Percentiles rank a stretch among this genome's conserved stretches.
phyloP scores from a whole-genome alignment of 257 asterid species.

The Craterostigma plantagineum region DNA sequence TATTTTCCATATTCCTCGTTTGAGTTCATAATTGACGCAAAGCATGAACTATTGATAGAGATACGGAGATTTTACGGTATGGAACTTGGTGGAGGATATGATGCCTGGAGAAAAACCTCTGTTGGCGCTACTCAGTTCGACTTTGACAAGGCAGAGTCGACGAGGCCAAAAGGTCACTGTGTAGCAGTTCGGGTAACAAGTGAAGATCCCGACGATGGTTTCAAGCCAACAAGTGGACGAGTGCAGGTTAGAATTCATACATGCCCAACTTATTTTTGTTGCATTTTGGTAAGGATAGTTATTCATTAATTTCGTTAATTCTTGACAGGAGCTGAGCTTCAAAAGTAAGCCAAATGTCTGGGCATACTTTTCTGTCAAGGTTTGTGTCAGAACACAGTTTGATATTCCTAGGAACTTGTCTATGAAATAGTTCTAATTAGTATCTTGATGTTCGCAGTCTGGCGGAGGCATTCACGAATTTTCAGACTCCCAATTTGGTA shows the following conservation, averaged over 20 bases:
- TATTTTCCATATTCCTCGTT: constrained; percentile 4
- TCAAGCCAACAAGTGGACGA: constrained; percentile 98
- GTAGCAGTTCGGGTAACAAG: constrained; percentile 98
- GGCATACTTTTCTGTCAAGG: constrained; percentile 99
- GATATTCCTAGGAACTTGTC: neutral
- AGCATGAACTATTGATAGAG: constrained; percentile 22
- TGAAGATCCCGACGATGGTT: constrained; percentile 99
- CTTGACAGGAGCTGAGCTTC: constrained; percentile 80
- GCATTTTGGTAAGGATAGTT: constrained; percentile 9
- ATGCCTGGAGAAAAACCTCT: constrained; percentile 92
- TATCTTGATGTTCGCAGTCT: constrained; percentile 48
- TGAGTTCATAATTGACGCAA: neutral
- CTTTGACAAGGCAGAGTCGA: constrained; percentile 78
- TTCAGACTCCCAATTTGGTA: constrained; percentile 99
- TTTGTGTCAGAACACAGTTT: constrained; percentile 10
- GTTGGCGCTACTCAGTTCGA: constrained; percentile 69
- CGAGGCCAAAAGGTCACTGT: constrained; percentile 91
- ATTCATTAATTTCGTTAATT: constrained; percentile 12
- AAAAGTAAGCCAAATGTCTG: constrained; percentile 99
- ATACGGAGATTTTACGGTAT: constrained; percentile 81
- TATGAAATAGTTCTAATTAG: constrained; percentile 12
- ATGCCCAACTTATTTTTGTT: neutral
- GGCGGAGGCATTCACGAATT: constrained; percentile 99
- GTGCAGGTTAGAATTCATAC: constrained; percentile 54
- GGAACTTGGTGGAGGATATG: constrained; percentile 91